Conservation (phyloP, 345 rosid genomes). For the Firmiana major region DNA sequence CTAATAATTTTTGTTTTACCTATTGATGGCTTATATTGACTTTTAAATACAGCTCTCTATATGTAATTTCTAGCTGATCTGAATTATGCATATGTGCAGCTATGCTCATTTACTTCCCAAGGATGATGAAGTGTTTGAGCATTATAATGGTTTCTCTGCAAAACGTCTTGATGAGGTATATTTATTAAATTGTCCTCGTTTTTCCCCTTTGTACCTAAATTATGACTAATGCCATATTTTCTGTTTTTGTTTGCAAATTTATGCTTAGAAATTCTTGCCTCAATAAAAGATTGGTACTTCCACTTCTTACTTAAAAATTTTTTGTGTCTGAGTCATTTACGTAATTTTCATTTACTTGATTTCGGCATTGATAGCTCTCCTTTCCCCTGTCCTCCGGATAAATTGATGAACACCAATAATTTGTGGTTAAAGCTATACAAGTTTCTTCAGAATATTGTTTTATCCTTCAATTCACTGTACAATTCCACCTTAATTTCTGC, state of each 20-base stretch:
- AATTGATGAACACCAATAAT: background rate
- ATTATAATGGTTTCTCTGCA: slow-evolving; percentile 59
- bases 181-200: background rate
- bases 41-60: slow-evolving; percentile 1
- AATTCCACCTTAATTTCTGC: slow-evolving; percentile 14
- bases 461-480: background rate
- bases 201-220: background rate
- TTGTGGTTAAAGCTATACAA: slow-evolving; percentile 1
- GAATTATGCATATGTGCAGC: slow-evolving; percentile 36
- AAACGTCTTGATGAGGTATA: slow-evolving; percentile 93
- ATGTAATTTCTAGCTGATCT: slow-evolving; percentile 5
- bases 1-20: background rate
- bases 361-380: background rate
- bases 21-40: background rate
- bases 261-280: background rate
- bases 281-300: background rate
- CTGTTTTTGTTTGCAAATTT: background rate
- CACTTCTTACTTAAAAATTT: background rate
- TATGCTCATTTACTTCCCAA: slow-evolving; percentile 90
- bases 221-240: background rate
- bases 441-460: background rate
- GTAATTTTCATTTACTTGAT: background rate
- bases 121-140: slow-evolving; percentile 85
- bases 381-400: background rate
- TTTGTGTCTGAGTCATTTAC: background rate